Base-by-base conservation (phyloP, 2,329 filamentous ascomycete genomes). In the Colletotrichum euphorbiae region DNA sequence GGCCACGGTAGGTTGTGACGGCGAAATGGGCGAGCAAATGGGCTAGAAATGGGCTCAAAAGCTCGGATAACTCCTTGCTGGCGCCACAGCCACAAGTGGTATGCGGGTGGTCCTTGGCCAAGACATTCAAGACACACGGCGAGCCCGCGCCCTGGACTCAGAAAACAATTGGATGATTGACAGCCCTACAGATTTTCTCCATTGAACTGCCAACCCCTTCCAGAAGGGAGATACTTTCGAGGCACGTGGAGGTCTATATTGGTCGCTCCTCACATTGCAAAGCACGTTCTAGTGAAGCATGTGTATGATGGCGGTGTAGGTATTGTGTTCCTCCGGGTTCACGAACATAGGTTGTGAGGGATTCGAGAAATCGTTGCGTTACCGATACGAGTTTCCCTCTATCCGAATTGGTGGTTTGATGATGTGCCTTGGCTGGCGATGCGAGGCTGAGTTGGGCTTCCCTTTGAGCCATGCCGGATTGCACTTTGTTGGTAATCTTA, bases 21-120 rank as follows among this genome's bases (percentile, higher is more conserved):
- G 42, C 33, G 46, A 46, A 55, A 45, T 64, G 46, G 62, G 54
- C 43, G 24, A 15, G 28, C 12, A 31, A 21, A 3, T 33, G 46
- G n/a, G n/a, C 64, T 46, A 42, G 58, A 67, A 21, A 3, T 33
- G 46, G n/a, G n/a, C 64, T 46, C 36, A 64, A 67, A 46, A 45
- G 64, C 19, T 57, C 52, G 38, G 46, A 42, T 54, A 46, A 48
- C 62, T 52, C 59, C 40, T 55, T 60, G 54, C 54, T 54, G 48
- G 55, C 46, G 66, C 66, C 61, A 66, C 66, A 66, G 66, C 61
- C 66, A 69, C 48, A 65, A 40, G 28, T 24, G 21, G 11, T 21
- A 65, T 56, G 45, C 45, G 28, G 19, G 31, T 28, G 40, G 54
- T 57, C 61, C 66, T 60, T 48, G 55, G 54, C 52, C 65, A 64